Base-by-base conservation (phyloP, 768 basidiomycete genomes). In the Daedaleopsis sinensis region DNA sequence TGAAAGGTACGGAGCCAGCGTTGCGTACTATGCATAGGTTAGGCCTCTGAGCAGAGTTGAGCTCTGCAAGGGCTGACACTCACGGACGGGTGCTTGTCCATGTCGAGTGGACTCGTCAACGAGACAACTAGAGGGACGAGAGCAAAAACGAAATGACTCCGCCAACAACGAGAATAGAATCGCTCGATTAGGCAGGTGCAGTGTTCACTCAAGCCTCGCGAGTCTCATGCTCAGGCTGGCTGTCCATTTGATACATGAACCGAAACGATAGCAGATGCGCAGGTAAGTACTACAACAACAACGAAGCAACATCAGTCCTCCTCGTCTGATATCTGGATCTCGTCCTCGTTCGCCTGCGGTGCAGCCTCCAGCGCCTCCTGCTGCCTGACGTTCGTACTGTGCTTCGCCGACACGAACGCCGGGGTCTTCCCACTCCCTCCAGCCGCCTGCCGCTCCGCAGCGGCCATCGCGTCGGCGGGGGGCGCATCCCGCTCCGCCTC, bases 241-340 rank as follows among this genome's bases (percentile, higher is more conserved):
- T 35, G n/a, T n/a, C n/a, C n/a, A n/a, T n/a, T n/a, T n/a, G n/a
- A 61, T 50, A 50, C 46, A 21, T 3, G 27, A 3, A 37, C 24
- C 18, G 3, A 35, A 37, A 47, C 24, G 32, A 55, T 5, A 61
- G 52, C 16, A 43, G 13, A 23, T 47, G 48, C 47, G 44, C 63
- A 62, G 55, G 46, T 53, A 62, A 56, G 46, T 53, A 55, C 46
- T 58, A 57, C 55, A 54, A 70, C 69, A 71, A 55, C 65, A 64
- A 57, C 52, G 48, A 24, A 55, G 44, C 62, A 39, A 54, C 58
- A 68, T 73, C 80, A 70, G 69, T 89, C 88, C 66, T 93, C 90
- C 54, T 94, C 93, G 70, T 93, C 91, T 51, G 89, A 90, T 68
- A 94, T 93, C 62, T 89, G 91, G 61, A 95, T 95, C 77, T 95